Evolutionary conservation across 495 filamentous ascomycete genomes (phyloP), one percentile per base, ranked within the genome.

Genomic region (Penicillium paradoxum): DNA sequence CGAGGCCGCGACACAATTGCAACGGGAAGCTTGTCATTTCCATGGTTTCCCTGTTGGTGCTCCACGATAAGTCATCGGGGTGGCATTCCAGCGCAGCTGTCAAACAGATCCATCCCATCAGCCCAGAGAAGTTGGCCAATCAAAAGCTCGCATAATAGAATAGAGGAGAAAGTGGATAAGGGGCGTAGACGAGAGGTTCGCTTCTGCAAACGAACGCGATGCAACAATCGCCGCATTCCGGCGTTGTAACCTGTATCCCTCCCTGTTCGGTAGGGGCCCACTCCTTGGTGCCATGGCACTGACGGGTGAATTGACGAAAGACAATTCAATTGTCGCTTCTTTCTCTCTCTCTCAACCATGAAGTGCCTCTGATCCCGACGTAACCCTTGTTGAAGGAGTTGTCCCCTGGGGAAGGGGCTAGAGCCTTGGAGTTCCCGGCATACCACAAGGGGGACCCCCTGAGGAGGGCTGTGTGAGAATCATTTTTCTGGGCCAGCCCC

Each of bases 51-150:
- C n/a, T 5, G 9, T 44, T n/a, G 29, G 11, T 1, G 51, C 30
- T 50, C 53, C 52, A 59, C 55, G 34, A 44, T 50, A 25, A 18
- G 49, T 45, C 0, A 52, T 54, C 55, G 46, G 11, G 21, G 17
- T 41, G 55, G 55, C 58, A 64, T 62, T 56, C 55, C 58, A 45
- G 54, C 37, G 49, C 47, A 49, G 45, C 57, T 63, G 57, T 63
- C 60, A 63, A 51, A 25, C 11, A 32, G 32, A n/a, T 36, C 34
- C 8, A 14, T 4, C 24, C n/a, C 32, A 53, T 50, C 45, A 30
- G 30, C 40, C 37, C 15, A 56, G 15, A 10, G 21, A 27, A 10
- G 17, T 22, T 40, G 22, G n/a, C 56, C 29, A 55, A 59, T 59
- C 40, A 55, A 11, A 21, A 17, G 34, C 7, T 10, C 0, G 21